phyloP scores from a whole-genome alignment of 441 rosid species.

The Biscutella auriculata region DNA sequence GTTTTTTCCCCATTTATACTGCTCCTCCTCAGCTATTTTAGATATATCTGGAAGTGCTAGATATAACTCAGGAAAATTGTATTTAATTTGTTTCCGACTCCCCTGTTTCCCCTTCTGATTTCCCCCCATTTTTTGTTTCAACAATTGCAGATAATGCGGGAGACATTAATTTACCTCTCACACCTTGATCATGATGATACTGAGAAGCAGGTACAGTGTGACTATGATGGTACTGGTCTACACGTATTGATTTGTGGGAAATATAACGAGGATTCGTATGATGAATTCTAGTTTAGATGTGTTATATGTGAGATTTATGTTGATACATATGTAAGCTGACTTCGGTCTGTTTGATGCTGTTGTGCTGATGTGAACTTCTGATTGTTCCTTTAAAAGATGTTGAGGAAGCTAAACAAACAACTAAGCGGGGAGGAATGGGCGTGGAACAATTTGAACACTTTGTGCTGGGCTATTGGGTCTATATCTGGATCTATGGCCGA shows the following conservation, averaged over 20 bases:
- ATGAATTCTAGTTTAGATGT: neutral
- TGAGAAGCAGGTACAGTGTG: constrained; percentile 75
- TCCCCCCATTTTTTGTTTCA: neutral
- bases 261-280: neutral
- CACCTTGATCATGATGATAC: constrained; percentile 99
- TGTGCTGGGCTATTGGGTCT: constrained; percentile 99
- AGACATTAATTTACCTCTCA: constrained; percentile 85
- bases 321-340: neutral
- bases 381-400: constrained; percentile 42
- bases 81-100: neutral
- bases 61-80: neutral
- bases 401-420: constrained; percentile 91
- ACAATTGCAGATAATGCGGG: constrained; percentile 85
- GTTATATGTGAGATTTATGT: neutral
- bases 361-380: constrained; percentile 8
- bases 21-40: neutral
- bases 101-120: neutral
- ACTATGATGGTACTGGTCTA: constrained; percentile 1
- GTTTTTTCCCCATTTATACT: constrained; percentile 15
- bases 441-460: constrained; percentile 92
- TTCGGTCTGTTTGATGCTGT: neutral
- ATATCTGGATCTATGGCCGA: constrained; percentile 99
- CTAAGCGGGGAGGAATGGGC: constrained; percentile 97
- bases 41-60: neutral
- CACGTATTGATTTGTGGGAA: neutral